Percentiles rank a stretch among this genome's conserved stretches.
Evolutionary conservation across 257 asterid genomes (phyloP).

Genomic region (Jacaranda mimosifolia): DNA sequence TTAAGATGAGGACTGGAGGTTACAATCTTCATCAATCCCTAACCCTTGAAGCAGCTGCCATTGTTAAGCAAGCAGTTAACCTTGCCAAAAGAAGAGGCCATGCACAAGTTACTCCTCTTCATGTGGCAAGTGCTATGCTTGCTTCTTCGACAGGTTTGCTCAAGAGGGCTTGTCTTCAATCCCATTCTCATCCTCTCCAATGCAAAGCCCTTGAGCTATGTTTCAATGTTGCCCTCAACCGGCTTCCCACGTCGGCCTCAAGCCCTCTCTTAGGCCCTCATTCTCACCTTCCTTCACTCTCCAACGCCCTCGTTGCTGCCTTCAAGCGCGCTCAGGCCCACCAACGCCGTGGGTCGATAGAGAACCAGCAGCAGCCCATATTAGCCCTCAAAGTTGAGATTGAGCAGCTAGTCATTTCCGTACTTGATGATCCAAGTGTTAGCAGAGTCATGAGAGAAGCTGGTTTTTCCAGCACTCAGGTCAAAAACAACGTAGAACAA

Average conservation of each 20-base stretch:
- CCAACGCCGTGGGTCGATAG: constrained; percentile 85
- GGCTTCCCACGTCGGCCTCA: constrained; percentile 85
- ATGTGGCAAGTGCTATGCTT: constrained; percentile 88
- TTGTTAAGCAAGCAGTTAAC: constrained; percentile 79
- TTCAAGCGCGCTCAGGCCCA: constrained; percentile 97
- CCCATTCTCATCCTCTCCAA: constrained; percentile 96
- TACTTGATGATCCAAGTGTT: constrained; percentile 95
- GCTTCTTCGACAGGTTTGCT: constrained; percentile 66
- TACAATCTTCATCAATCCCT: constrained; percentile 91
- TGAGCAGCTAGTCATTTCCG: constrained; percentile 80
- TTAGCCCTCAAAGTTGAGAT: constrained; percentile 82
- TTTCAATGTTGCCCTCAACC: constrained; percentile 91
- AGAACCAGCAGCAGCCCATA: constrained; percentile 84
- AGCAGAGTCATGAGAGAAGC: constrained; percentile 98
- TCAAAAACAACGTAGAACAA: constrained; percentile 79
- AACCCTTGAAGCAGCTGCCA: constrained; percentile 70
- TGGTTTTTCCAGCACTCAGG: constrained; percentile 87
- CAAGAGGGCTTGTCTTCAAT: constrained; percentile 78
- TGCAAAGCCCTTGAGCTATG: constrained; percentile 96
- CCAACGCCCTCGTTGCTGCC: constrained; percentile 96
- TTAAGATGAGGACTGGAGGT: constrained; percentile 80
- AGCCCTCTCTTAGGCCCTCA: constrained; percentile 67
- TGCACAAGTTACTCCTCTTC: constrained; percentile 95
- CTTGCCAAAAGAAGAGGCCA: constrained; percentile 90
- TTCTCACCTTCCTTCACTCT: constrained; percentile 75